Percentiles rank a stretch among this genome's conserved stretches.
Conservation (phyloP, 495 filamentous ascomycete species). For the Jackrogersella minutella region DNA sequence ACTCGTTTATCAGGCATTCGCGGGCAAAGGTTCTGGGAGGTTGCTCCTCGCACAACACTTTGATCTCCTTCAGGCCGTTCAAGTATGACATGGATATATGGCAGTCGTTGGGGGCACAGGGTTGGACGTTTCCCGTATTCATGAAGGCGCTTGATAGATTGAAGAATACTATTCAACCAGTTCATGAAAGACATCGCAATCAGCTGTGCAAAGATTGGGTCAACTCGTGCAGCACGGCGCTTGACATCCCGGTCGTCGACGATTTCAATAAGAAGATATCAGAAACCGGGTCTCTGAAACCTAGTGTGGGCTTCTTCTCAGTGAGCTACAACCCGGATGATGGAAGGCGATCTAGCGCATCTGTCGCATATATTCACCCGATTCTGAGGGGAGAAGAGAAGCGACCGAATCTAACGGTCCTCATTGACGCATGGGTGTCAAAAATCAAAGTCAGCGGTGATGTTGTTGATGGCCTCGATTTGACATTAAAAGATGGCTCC, state of each 20-base stretch:
- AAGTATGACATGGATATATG: slow-evolving; percentile 79
- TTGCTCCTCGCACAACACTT: slow-evolving; percentile 86
- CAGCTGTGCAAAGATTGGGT: slow-evolving; percentile 88
- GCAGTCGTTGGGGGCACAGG: slow-evolving; percentile 71
- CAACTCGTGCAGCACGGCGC: slow-evolving; percentile 71
- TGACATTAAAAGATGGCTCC: slow-evolving; percentile 71
- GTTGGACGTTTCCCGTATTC: slow-evolving; percentile 82
- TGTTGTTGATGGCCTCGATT: slow-evolving; percentile 68
- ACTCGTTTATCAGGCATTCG: slow-evolving; percentile 84
- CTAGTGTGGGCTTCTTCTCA: slow-evolving; percentile 84
- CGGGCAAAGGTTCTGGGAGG: slow-evolving; percentile 86
- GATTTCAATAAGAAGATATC: slow-evolving; percentile 84
- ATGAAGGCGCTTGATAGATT: slow-evolving; percentile 77
- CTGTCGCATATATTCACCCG: slow-evolving; percentile 87
- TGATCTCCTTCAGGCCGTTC: slow-evolving; percentile 86
- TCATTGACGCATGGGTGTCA: slow-evolving; percentile 82
- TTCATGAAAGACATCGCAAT: slow-evolving; percentile 78
- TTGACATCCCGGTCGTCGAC: slow-evolving; percentile 76
- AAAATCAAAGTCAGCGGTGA: slow-evolving; percentile 72
- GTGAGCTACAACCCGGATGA: slow-evolving; percentile 84
- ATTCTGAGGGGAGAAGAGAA: slow-evolving; percentile 79
- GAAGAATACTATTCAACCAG: slow-evolving; percentile 80
- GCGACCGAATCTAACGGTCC: slow-evolving; percentile 77
- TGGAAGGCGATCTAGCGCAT: slow-evolving; percentile 78
- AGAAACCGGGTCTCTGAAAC: slow-evolving; percentile 69